Evolutionary conservation across 2,329 filamentous ascomycete species (phyloP).

Genomic region (Phaeosphaeriaceae sp.): DNA sequence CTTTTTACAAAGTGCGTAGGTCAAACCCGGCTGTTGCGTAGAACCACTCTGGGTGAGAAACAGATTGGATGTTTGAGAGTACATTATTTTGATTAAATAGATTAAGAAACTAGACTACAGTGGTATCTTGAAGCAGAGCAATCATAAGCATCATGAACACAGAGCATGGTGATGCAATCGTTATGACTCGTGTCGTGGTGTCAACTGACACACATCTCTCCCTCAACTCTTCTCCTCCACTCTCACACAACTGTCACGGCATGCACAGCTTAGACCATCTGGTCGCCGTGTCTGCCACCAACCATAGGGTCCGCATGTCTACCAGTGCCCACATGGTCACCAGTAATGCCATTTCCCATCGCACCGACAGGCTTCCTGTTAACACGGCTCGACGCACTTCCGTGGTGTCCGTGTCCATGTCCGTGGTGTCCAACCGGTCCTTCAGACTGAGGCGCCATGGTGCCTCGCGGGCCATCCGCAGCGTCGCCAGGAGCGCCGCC

Average conservation of each 20-base stretch:
- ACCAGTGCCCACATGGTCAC: neutral
- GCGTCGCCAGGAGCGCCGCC: slow-evolving; percentile 55
- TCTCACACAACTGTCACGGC: neutral
- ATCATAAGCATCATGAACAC: slow-evolving; percentile 2
- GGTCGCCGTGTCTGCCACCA: neutral
- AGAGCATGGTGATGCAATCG: neutral
- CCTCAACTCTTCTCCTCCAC: neutral
- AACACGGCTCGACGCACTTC: slow-evolving; percentile 27
- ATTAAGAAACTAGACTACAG: neutral
- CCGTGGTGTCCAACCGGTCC: slow-evolving; percentile 34
- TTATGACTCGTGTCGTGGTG: neutral
- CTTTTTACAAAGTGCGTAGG: no score
- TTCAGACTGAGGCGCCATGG: slow-evolving; percentile 38
- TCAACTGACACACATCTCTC: neutral
- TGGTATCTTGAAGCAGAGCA: slow-evolving; percentile 4
- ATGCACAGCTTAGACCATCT: neutral
- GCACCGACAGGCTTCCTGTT: slow-evolving; percentile 40
- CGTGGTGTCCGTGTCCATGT: slow-evolving; percentile 21
- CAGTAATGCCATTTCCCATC: slow-evolving; percentile 9
- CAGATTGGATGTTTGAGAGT: neutral
- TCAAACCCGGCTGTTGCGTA: no score
- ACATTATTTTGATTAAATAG: neutral
- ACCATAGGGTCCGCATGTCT: neutral
- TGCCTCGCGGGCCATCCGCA: slow-evolving; percentile 43
- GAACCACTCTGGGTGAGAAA: no score